Evolutionary conservation across 1,284 basidiomycete genomes (phyloP).

Genomic region (Sutorius eximius): DNA sequence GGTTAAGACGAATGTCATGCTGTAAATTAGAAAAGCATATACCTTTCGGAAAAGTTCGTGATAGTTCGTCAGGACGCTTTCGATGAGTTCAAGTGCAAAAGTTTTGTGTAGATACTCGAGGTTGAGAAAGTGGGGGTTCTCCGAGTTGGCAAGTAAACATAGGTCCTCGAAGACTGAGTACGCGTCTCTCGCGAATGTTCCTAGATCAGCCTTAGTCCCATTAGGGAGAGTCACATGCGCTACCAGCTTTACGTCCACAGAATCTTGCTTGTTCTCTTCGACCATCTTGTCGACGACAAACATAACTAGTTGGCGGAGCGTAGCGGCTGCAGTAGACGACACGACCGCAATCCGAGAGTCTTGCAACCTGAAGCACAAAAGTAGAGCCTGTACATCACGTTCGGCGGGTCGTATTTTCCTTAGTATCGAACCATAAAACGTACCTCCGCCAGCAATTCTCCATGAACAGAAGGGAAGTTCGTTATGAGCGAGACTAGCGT

Average conservation of each 20-base stretch:
- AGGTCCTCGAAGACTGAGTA: constrained; percentile 89
- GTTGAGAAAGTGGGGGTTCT: constrained; percentile 81
- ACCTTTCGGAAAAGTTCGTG: constrained; percentile 84
- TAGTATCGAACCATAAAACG: constrained; percentile 27
- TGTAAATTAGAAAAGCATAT: constrained; percentile 11
- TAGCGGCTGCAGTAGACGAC: constrained; percentile 95
- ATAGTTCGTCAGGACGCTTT: constrained; percentile 96
- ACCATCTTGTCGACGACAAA: constrained; percentile 95
- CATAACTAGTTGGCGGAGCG: constrained; percentile 95
- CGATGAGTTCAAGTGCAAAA: constrained; percentile 93
- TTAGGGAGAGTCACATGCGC: constrained; percentile 60
- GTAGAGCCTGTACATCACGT: constrained; percentile 60
- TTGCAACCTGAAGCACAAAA: constrained; percentile 92
- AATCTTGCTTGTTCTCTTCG: constrained; percentile 66
- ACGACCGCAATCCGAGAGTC: constrained; percentile 95
- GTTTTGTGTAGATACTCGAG: constrained; percentile 89
- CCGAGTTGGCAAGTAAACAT: constrained; percentile 82
- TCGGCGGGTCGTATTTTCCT: neutral
- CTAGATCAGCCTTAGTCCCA: constrained; percentile 59
- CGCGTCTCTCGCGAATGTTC: constrained; percentile 83
- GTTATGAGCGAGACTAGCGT: constrained; percentile 88
- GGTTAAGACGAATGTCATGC: constrained; percentile 1
- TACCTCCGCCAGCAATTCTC: constrained; percentile 76
- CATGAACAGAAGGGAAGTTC: constrained; percentile 81
- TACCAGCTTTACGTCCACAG: constrained; percentile 34